Evolutionary conservation across 768 basidiomycete species (phyloP), one percentile per base, ranked within the genome.

Genomic region (Hygrophoropsis aurantiaca): DNA sequence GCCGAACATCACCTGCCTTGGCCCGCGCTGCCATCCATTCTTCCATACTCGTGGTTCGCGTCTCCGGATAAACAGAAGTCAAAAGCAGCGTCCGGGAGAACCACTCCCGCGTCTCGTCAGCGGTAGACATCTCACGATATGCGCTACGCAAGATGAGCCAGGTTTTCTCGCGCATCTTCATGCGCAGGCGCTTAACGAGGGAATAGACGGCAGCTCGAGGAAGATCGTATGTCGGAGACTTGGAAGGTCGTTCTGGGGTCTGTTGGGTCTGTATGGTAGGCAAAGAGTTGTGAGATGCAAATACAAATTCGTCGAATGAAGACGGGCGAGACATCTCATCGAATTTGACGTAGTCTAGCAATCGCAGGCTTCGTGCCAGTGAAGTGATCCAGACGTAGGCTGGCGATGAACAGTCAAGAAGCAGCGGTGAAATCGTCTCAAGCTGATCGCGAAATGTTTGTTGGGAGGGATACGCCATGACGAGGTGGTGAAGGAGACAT

Each of bases 381-480:
- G 69, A 59, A 6, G 58, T 60, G 15, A 89, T 67, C 87, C 87
- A 90, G 13, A 39, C 46, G 15, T 68, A 59, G 1, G 67, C 65
- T 3, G 61, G 58, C 2, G 72, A 73, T 3, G 59, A 46, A 37
- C 56, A 57, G 11, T 71, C 66, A 1, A 82, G 59, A 26, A 38
- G 37, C 30, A 38, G 16, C 49, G 78, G 75, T 32, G 70, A n/a
- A 18, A 16, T 52, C 25, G 27, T 46, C 43, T 40, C 51, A 11
- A 60, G 50, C 37, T 55, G 62, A 13, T 59, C 56, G 21, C 66
- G 44, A 46, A 79, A 89, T 8, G 73, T 53, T 43, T 67, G 65
- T 58, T 89, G 87, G 1, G 85, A 87, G 3, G 88, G 88, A 61
- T 84, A 86, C 4, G 69, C 62, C 7, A 72, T 55, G 13, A 77